These are phyloP conservation scores for Vanderwaltozyma yarrowii DNA, from an alignment of 805 yeast species.

Conservation along the genomic window DNA sequence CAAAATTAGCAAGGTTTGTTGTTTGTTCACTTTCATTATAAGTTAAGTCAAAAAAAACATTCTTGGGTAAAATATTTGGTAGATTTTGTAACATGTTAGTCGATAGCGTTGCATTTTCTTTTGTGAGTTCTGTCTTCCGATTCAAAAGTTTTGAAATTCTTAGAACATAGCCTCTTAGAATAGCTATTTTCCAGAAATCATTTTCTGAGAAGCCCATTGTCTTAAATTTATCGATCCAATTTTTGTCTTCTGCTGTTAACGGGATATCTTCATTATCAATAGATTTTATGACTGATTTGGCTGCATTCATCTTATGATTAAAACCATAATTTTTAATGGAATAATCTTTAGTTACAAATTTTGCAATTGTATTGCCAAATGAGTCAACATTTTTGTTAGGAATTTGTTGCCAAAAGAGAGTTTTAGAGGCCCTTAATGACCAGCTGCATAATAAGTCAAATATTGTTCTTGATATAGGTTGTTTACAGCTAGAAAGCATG, in stretches of 20 bases:
- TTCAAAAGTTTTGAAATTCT: conserved; percentile 40
- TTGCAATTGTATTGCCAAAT: conserved; percentile 33
- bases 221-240: conserved; percentile 62
- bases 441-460: conserved; percentile 58
- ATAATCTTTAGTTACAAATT: conserved; percentile 22
- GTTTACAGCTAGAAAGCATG: conserved; percentile 55
- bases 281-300: conserved; percentile 19
- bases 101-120: background rate
- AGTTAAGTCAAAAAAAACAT: conserved; percentile 40
- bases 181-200: conserved; percentile 77
- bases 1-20: conserved; percentile 3
- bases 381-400: conserved; percentile 31
- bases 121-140: conserved; percentile 17
- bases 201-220: conserved; percentile 62
- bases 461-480: conserved; percentile 56
- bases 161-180: conserved; percentile 55
- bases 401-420: conserved; percentile 71
- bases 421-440: conserved; percentile 54
- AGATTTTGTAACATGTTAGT: background rate
- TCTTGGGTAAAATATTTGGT: conserved; percentile 35
- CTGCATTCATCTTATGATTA: conserved; percentile 6
- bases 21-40: conserved; percentile 5
- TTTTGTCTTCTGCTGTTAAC: conserved; percentile 53
- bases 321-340: conserved; percentile 23
- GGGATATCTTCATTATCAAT: conserved; percentile 38